Base-by-base conservation (phyloP, 2,329 filamentous ascomycete species). In the Microsporum canis region DNA sequence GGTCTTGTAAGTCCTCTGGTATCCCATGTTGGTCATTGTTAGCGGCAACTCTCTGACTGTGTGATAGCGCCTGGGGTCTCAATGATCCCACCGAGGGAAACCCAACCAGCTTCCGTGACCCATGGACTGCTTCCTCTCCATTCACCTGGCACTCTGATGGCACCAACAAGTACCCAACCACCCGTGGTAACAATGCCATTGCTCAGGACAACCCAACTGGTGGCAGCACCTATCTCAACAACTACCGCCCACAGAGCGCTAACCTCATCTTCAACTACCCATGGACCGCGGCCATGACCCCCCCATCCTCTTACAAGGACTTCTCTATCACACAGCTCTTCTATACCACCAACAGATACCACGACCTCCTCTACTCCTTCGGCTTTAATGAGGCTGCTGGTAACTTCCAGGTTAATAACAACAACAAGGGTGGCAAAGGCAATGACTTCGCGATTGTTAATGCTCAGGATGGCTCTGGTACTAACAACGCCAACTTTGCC, bases 401-500 rank as follows among this genome's bases (percentile, higher is more conserved):
- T 14, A 63, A 63, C 43, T 63, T 63, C 58, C 33, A 63, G 58
- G 36, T 27, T 17, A 60, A 58, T 58, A 63, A 63, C 27, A 47
- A 43, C 55, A 59, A 57, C 60, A 43, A 63, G 45, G 62, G 62
- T 57, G 62, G 62, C 27, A 17, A 29, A 17, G 62, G 60, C 5
- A 59, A 58, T 43, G 62, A 63, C 55, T 63, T 58, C 45, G 62
- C 57, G 14, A 63, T 63, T 47, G 33, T 60, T 27, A 63, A 63
- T 49, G 51, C 62, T 23, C 62, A 63, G 38, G 62, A 63, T 27
- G 62, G 62, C 43, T 63, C 62, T 49, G 62, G 62, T 14, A 57
- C 38, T 10, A 63, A 63, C 58, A 63, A 63, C 17, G 62, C 62
- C 58, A 63, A 63, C 58, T 63, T 63, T 17, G 60, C 60, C 36